phyloP scores from a whole-genome alignment of 1,284 basidiomycete genomes.

The Rugosomyces carneus region DNA sequence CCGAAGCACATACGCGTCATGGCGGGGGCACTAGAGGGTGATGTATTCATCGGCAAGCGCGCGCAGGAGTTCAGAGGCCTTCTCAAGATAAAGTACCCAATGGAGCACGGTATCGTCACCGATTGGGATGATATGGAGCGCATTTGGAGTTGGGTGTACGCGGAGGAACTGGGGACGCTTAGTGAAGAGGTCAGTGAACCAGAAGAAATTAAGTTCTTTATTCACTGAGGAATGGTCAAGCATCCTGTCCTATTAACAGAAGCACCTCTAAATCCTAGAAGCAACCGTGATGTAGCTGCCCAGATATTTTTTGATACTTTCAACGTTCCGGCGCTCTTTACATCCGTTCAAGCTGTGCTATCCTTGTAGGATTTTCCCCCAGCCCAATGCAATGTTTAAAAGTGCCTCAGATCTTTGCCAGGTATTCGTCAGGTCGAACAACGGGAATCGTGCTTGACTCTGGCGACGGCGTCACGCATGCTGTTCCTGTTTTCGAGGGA shows the following conservation, averaged over 20 bases:
- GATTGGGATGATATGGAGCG: constrained; percentile 99
- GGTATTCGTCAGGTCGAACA: constrained; percentile 98
- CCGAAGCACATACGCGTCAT: constrained; percentile 96
- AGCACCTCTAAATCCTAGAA: constrained; percentile 91
- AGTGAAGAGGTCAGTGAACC: constrained; percentile 78
- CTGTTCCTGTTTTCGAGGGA: constrained; percentile 98
- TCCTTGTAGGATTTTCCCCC: constrained; percentile 63
- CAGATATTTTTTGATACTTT: constrained; percentile 99
- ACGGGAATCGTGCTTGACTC: constrained; percentile 99
- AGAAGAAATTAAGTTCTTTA: constrained; percentile 12
- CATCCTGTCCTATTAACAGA: constrained; percentile 95
- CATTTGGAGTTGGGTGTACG: constrained; percentile 97
- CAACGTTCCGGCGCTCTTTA: constrained; percentile 98
- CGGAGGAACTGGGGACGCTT: constrained; percentile 88
- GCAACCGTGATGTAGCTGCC: constrained; percentile 91
- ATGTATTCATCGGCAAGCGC: constrained; percentile 87
- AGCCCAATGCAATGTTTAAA: constrained; percentile 3
- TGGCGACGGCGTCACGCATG: constrained; percentile 97
- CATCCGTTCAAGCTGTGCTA: constrained; percentile 95
- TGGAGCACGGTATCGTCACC: constrained; percentile 91
- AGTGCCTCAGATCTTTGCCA: constrained; percentile 28
- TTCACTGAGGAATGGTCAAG: constrained; percentile 37
- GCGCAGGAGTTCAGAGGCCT: constrained; percentile 93
- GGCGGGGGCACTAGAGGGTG: constrained; percentile 92
- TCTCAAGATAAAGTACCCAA: constrained; percentile 97